Evolutionary conservation across 148 eudicot genomes (phyloP).

Genomic region (Dianthus caryophyllus): DNA sequence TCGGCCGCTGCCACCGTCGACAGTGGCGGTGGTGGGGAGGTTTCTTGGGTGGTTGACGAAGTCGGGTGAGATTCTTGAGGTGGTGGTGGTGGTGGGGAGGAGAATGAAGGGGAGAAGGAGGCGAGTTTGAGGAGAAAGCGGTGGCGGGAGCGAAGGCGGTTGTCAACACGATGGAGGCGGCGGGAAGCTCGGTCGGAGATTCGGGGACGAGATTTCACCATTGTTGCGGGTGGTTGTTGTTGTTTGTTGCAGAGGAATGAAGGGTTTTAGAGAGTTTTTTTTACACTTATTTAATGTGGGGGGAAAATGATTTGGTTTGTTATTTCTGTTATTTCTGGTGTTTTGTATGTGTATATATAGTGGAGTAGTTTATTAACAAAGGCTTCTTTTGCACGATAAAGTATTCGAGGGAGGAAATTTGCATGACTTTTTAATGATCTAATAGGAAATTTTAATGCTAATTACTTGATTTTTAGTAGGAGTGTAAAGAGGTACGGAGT

Average conservation of each 20-base stretch:
- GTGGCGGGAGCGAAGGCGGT: not conserved
- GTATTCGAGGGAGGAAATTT: too few species aligned
- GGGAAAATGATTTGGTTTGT: not conserved
- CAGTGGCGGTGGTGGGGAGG: not conserved
- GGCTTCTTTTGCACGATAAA: too few species aligned
- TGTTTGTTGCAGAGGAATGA: not conserved
- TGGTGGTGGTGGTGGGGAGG: not conserved
- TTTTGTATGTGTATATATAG: too few species aligned
- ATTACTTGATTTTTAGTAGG: too few species aligned
- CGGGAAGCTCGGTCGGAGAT: slow-evolving; percentile 1
- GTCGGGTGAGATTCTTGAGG: not conserved
- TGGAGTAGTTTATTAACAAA: too few species aligned
- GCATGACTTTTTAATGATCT: too few species aligned
- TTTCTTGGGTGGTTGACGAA: not conserved
- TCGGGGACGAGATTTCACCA: not conserved
- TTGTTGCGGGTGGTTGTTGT: not conserved
- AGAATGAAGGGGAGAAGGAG: not conserved
- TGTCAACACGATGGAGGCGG: not conserved
- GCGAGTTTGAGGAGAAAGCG: not conserved
- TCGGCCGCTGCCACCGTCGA: not conserved
- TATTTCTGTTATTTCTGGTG: not conserved
- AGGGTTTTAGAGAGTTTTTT: not conserved
- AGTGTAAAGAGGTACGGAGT: too few species aligned
- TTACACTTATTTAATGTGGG: not conserved
- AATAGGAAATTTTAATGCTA: too few species aligned